Base-by-base conservation (phyloP, 225 moss, liverwort and hornwort genomes). In the Neckera pumila region DNA sequence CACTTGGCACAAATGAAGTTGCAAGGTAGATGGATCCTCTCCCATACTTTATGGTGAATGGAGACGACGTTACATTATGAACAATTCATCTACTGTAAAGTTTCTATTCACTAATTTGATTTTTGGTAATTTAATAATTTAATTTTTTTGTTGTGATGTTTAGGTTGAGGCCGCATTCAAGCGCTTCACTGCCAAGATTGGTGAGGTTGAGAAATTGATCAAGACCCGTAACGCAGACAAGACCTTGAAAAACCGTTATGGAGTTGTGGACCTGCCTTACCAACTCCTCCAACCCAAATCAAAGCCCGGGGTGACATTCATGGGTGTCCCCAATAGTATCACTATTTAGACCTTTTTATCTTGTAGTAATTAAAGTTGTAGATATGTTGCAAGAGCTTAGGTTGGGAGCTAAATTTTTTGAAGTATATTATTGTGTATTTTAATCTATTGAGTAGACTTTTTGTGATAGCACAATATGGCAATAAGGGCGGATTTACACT, bases 301-400 rank as follows among this genome's bases (percentile, higher is more conserved):
- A 4, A 6, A 51, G 16, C 19, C 89, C 4, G 94, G 94, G 1
- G 85, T 94, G 38, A 94, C 94, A 0, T 67, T 65, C 14, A 92
- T 27, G 94, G 94, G 94, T 73, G 90, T 94, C 8, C 94, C 94
- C 61, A 94, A 92, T 40, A 94, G 94, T 56, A 90, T 94, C 79
- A 91, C 94, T 17, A 94, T 94, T 34, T 94, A 92, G 87, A 70
- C 11, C 5, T 69, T 75, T 17, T 4, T 15, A n/a, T 53, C 36
- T 36, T 76, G 3, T 0, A 16, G 18, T 76, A 12, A n/a, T 62
- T 17, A 22, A 69, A 53, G 14, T 18, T 60, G 56, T 65, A 40
- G 30, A 85, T 69, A 43, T 81, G 67, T 12, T 12, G 6, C 17
- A 51, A 80, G 49, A 73, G 51, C 23, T 17, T 9, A 19, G 36